Base-by-base conservation (phyloP, 1,284 basidiomycete genomes). In the Irpex sp. region DNA sequence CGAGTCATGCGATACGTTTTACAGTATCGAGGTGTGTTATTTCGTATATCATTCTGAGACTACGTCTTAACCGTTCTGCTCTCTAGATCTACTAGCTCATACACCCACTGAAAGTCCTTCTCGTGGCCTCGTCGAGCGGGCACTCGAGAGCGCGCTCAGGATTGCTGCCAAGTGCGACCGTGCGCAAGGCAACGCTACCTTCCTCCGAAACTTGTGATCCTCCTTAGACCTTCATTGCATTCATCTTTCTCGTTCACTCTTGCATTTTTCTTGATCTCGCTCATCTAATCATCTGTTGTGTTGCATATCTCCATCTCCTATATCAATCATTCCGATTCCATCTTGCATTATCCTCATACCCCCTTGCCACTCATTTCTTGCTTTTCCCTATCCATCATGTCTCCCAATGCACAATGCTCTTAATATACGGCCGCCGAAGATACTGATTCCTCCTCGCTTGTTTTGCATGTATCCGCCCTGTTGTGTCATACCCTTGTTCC, bases 1-100 rank as follows among this genome's bases (percentile, higher is more conserved):
- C 75, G 87, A 58, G 81, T 88, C 23, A 85, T 83, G 77, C 79
- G 87, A 66, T 90, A 90, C 72, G 85, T 86, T 9, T 66, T 90
- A 57, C 75, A 88, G 54, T 90, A 84, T 66, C 79, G 78, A 75
- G 86, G 87, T 87, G 61, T 59, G 80, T 75, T 8, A 42, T 23
- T 10, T 10, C 5, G 19, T 53, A 45, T 47, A 51, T 47, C 51
- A n/a, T 57, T 49, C 10, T 33, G 23, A 23, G 48, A 48, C 18
- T 39, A 36, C 23, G 28, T 6, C 21, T 28, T 54, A 4, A 54
- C n/a, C 14, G 9, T 16, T 23, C 16, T 58, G 6, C 9, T 5
- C 21, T 18, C 60, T 10, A 82, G 81, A 80, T 65, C 70, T 82
- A 21, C 68, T 81, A 54, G 69, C 76, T 37, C 74, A 77, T 62